Base-by-base conservation (phyloP, 2,329 filamentous ascomycete species). In the Fusarium multiceps region DNA sequence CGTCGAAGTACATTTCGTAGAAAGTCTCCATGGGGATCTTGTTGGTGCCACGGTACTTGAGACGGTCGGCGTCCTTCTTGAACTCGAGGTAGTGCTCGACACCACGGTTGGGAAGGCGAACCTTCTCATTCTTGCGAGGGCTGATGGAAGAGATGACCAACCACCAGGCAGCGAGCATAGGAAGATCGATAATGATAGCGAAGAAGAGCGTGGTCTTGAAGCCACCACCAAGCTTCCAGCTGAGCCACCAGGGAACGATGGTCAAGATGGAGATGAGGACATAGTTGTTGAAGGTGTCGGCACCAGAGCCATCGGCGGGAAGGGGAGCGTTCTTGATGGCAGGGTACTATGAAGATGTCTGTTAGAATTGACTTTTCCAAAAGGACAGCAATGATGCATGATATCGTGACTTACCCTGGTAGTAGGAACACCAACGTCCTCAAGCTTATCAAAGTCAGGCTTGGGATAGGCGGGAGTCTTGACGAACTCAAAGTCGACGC, bases 1-100 rank as follows among this genome's bases (percentile, higher is more conserved):
- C 93, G 78, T 96, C 92, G 82, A 98, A 97, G 87, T 98, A 98
- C 92, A 95, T 97, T 83, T 98, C 94, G 79, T 97, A 90, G 86
- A 98, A 98, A 25, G 93, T 97, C 85, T 97, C 91, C 86, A 97
- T 91, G 57, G 93, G 91, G 66, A 96, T 93, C 84, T 92, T 94
- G 83, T 88, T 92, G 80, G 87, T 87, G 80, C 93, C 93, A 73
- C 87, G 86, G 83, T 93, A 96, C 82, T 90, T 93, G 76, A 80
- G 78, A 76, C 85, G 79, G 76, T 89, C 86, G 59, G 80, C 80
- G n/a, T 83, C 81, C 73, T 87, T 87, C 82, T 93, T 92, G 86
- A 96, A 96, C 66, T 88, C 90, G 72, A 96, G 89, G 84, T 98
- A 98, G 84, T 94, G 88, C 82, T 98, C 94, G 71, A 98, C 89